Conservation (phyloP, 2,329 filamentous ascomycete genomes). For the Elsinoe necatrix region DNA sequence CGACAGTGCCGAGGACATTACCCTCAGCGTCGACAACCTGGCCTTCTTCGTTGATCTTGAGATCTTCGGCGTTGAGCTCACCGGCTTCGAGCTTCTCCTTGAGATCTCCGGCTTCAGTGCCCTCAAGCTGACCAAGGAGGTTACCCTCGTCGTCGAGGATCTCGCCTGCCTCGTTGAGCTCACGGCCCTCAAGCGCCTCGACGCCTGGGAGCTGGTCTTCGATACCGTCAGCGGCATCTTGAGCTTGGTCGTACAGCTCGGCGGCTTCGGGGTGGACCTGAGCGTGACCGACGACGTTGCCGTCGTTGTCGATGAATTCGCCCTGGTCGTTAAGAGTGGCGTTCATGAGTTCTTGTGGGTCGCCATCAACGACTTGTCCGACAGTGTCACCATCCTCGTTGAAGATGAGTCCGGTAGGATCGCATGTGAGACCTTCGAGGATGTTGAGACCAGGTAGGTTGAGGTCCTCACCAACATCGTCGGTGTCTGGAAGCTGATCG, state of each 20-base stretch:
- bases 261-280: constrained; percentile 40
- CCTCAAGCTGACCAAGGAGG: constrained; percentile 42
- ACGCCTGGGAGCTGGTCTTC: constrained; percentile 45
- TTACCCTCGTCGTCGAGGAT: constrained; percentile 43
- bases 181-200: constrained; percentile 44
- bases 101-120: constrained; percentile 38
- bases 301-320: constrained; percentile 47
- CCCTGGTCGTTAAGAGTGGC: constrained; percentile 45
- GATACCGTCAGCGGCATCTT: constrained; percentile 30
- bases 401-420: constrained; percentile 40
- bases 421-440: constrained; percentile 41
- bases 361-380: constrained; percentile 40
- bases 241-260: constrained; percentile 33
- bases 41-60: constrained; percentile 44
- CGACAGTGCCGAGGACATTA: constrained; percentile 43
- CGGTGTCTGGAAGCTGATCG: constrained; percentile 28
- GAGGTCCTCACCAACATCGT: constrained; percentile 25
- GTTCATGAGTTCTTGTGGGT: constrained; percentile 41
- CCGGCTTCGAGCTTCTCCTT: constrained; percentile 31
- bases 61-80: constrained; percentile 38
- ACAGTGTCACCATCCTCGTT: constrained; percentile 45
- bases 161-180: constrained; percentile 43
- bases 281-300: constrained; percentile 46
- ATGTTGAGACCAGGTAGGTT: constrained; percentile 39
- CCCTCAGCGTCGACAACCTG: constrained; percentile 44